Percentiles rank a stretch among this genome's conserved stretches.
phyloP scores from a whole-genome alignment of 2,329 filamentous ascomycete genomes.

The Westerdykella aurantiaca region DNA sequence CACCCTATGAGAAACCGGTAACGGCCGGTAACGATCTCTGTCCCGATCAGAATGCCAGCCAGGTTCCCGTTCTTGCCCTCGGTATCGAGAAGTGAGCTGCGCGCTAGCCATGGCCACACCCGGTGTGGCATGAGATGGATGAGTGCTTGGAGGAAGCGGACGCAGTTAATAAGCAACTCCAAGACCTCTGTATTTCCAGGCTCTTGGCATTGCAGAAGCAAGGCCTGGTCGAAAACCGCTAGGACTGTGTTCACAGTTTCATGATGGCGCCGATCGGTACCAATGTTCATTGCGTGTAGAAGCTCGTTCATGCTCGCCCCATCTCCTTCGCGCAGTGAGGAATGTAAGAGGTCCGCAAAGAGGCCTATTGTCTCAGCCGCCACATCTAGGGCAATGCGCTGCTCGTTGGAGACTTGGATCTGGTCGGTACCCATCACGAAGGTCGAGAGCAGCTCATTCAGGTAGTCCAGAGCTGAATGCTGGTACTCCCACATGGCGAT shows the following conservation, averaged over 20 bases:
- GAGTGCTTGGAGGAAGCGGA: slow-evolving; percentile 73
- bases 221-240: slow-evolving; percentile 72
- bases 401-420: slow-evolving; percentile 43
- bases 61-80: slow-evolving; percentile 72
- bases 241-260: slow-evolving; percentile 80
- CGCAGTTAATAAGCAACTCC: slow-evolving; percentile 65
- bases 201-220: slow-evolving; percentile 44
- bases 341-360: slow-evolving; percentile 61
- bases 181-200: slow-evolving; percentile 59
- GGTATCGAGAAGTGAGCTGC: slow-evolving; percentile 72
- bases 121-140: slow-evolving; percentile 69
- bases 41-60: slow-evolving; percentile 69
- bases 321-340: slow-evolving; percentile 20
- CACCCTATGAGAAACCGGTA: slow-evolving; percentile 73
- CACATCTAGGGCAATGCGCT: slow-evolving; percentile 52
- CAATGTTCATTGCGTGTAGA: slow-evolving; percentile 25
- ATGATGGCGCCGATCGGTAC: slow-evolving; percentile 46
- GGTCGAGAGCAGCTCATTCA: slow-evolving; percentile 70
- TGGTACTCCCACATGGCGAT: slow-evolving; percentile 68
- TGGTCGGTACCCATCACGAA: slow-evolving; percentile 53
- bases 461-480: slow-evolving; percentile 73
- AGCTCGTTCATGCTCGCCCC: slow-evolving; percentile 16
- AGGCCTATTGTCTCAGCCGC: slow-evolving; percentile 69
- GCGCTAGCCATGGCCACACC: slow-evolving; percentile 83
- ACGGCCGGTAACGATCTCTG: slow-evolving; percentile 70